Percentiles rank a stretch among this genome's conserved stretches.
Conservation (phyloP, 306 rosid species). For the Corylus heterophylla region DNA sequence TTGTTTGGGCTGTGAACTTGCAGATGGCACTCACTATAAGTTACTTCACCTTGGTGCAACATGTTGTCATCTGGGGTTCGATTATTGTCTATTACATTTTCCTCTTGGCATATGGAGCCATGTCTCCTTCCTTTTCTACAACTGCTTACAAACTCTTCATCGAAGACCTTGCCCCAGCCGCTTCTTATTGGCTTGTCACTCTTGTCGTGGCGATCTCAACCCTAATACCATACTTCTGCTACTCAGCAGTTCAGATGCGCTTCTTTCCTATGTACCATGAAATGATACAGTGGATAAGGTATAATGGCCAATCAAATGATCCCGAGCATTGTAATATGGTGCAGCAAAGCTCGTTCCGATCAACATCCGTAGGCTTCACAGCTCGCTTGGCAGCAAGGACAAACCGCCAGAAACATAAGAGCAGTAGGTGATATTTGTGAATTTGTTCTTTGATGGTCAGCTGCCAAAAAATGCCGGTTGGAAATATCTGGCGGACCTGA, state of each 20-base stretch:
- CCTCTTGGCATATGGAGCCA: constrained; percentile 65
- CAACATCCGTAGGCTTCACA: constrained; percentile 62
- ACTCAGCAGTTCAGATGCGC: constrained; percentile 67
- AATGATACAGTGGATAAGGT: constrained; percentile 73
- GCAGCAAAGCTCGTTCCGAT: constrained; percentile 52
- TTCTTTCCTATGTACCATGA: constrained; percentile 89
- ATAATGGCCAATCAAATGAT: constrained; percentile 58
- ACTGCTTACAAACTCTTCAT: constrained; percentile 70
- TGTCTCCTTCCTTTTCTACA: constrained; percentile 51
- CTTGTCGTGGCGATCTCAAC: constrained; percentile 67
- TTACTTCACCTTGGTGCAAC: constrained; percentile 97
- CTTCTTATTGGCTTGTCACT: constrained; percentile 69
- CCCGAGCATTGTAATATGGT: constrained; percentile 56
- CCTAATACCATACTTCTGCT: constrained; percentile 70
- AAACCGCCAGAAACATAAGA: constrained; percentile 27
- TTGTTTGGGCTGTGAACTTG: constrained; percentile 94
- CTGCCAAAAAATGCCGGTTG: constrained; percentile 20
- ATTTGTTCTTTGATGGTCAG: constrained; percentile 22
- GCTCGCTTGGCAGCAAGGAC: constrained; percentile 81
- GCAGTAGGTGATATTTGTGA: constrained; percentile 21
- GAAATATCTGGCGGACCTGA: constrained; percentile 16
- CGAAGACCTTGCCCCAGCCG: constrained; percentile 78
- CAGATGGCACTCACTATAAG: constrained; percentile 83
- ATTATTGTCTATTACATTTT: constrained; percentile 79
- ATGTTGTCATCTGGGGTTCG: constrained; percentile 84